phyloP scores from a whole-genome alignment of 2,329 filamentous ascomycete genomes.

The Neonectria hederae region DNA sequence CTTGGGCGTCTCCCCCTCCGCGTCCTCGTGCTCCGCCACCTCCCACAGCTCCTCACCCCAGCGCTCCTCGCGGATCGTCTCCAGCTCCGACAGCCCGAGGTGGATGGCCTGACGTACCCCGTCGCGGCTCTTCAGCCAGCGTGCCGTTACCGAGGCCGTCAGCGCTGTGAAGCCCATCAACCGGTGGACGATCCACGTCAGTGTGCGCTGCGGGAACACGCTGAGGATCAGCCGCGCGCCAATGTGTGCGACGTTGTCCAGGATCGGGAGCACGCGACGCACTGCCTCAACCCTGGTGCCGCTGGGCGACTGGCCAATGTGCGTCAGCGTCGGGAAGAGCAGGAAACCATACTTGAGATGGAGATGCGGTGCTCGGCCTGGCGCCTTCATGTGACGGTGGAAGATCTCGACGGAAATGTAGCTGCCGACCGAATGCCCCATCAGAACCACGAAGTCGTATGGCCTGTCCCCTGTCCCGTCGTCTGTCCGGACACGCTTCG shows the following conservation, averaged over 20 bases:
- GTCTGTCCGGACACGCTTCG: conserved; percentile 42
- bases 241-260: conserved; percentile 53
- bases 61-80: conserved; percentile 64
- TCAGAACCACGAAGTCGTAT: conserved; percentile 70
- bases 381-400: conserved; percentile 59
- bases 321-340: conserved; percentile 78
- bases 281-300: conserved; percentile 57
- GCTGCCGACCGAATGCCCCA: conserved; percentile 79
- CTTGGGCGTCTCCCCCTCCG: conserved; percentile 49
- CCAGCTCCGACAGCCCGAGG: conserved; percentile 69
- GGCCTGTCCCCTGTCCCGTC: conserved; percentile 42
- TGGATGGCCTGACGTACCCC: conserved; percentile 69
- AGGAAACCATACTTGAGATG: conserved; percentile 65
- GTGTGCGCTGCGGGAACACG: conserved; percentile 50
- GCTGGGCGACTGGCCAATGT: conserved; percentile 71
- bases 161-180: conserved; percentile 59
- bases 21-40: conserved; percentile 33
- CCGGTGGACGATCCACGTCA: conserved; percentile 55
- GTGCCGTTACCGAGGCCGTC: conserved; percentile 60
- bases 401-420: conserved; percentile 78
- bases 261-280: conserved; percentile 53
- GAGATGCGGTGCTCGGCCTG: conserved; percentile 48
- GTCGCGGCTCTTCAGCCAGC: conserved; percentile 64
- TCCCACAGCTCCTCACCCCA: conserved; percentile 71
- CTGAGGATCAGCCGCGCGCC: conserved; percentile 55